Percentiles rank a stretch among this genome's conserved stretches.
These are phyloP conservation scores for Euphorbia pulcherrima DNA, from an alignment of 345 rosid species.

Conservation along the genomic window DNA sequence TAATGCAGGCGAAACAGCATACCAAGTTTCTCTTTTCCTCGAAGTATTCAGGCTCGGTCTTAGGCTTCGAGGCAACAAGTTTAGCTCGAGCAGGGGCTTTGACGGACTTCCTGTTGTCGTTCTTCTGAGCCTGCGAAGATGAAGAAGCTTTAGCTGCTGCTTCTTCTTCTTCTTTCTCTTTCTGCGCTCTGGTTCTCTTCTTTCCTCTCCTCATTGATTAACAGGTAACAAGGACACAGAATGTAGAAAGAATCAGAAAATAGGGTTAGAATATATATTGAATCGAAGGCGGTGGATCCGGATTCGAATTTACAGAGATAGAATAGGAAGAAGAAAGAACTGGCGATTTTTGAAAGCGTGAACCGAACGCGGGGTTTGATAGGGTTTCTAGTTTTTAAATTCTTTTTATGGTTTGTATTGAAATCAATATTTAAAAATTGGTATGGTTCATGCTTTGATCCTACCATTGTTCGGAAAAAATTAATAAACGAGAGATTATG, in stretches of 20 bases:
- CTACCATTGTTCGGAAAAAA: no score
- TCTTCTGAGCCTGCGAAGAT: neutral
- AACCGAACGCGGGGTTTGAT: neutral
- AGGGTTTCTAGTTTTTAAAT: no score
- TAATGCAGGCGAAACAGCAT: neutral
- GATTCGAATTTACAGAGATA: neutral
- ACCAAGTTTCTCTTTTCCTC: slow-evolving; percentile 89
- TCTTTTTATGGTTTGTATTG: no score
- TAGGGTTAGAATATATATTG: neutral
- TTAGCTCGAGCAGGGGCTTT: slow-evolving; percentile 43
- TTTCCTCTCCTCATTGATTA: slow-evolving; percentile 25
- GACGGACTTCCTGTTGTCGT: neutral
- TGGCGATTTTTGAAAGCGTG: slow-evolving; percentile 1
- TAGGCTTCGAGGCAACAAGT: slow-evolving; percentile 43
- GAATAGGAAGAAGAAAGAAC: neutral
- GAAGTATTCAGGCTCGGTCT: slow-evolving; percentile 67
- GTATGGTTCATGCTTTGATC: no score
- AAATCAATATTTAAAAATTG: no score
- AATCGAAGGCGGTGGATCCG: slow-evolving; percentile 16
- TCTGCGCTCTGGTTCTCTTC: slow-evolving; percentile 20
- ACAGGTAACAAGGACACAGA: neutral
- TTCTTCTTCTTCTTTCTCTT: slow-evolving; percentile 14
- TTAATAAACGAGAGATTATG: no score
- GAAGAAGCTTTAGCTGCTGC: slow-evolving; percentile 2
- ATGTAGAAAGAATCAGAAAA: neutral